A percentile compares a stretch with the other conserved stretches of the same genome.
Evolutionary conservation across 2,329 filamentous ascomycete genomes (phyloP).

Genomic region (Penicillium paneum): DNA sequence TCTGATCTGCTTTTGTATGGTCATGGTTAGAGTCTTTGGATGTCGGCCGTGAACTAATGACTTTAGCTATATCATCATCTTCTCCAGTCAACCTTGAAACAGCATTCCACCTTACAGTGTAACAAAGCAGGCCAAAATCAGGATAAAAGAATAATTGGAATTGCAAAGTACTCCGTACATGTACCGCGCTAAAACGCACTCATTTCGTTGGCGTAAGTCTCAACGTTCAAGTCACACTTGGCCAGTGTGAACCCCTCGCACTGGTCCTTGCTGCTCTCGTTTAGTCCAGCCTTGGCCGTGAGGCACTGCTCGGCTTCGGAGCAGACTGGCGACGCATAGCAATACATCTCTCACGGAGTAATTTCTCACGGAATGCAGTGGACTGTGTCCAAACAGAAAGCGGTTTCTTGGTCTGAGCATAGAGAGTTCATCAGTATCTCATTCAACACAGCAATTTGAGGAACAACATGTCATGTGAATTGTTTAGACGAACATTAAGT

Average conservation of each 20-base stretch:
- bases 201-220: neutral
- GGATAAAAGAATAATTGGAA: neutral
- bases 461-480: neutral
- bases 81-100: neutral
- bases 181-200: neutral
- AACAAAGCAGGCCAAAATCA: neutral
- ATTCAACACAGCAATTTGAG: neutral
- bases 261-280: neutral
- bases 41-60: slow-evolving; percentile 6
- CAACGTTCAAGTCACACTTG: neutral
- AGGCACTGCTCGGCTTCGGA: slow-evolving; percentile 25
- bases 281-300: slow-evolving; percentile 3
- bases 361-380: slow-evolving; percentile 37
- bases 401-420: slow-evolving; percentile 10
- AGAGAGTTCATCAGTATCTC: neutral
- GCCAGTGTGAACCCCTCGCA: neutral
- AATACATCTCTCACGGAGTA: slow-evolving; percentile 38
- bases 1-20: neutral
- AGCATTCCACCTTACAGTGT: neutral
- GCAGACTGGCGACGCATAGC: slow-evolving; percentile 30
- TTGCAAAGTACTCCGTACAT: neutral
- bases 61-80: slow-evolving; percentile 2
- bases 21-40: neutral
- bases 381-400: slow-evolving; percentile 25
- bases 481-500: slow-evolving; percentile 12